A percentile compares a stretch with the other conserved stretches of the same genome.
phyloP scores from a whole-genome alignment of 805 yeast species.

The Yarrowia bubula region DNA sequence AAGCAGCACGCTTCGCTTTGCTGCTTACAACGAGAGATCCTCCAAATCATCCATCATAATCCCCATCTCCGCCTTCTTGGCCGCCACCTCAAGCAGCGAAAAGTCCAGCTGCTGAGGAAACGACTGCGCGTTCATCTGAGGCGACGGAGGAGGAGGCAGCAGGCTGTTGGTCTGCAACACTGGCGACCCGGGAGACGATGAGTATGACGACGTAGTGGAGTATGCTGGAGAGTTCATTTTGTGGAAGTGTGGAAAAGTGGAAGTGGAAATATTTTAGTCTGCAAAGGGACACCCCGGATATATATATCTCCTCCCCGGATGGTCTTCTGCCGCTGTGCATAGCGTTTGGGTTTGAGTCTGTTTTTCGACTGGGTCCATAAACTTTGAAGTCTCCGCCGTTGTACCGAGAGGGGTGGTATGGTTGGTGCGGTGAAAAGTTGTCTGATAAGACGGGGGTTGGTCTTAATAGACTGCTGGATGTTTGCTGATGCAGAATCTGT shows the following conservation, averaged over 20 bases:
- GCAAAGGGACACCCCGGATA: too few species aligned
- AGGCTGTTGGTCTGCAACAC: background rate
- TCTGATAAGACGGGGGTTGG: background rate
- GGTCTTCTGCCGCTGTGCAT: constrained; percentile 22
- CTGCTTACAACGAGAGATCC: constrained; percentile 8
- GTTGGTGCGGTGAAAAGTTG: too few species aligned
- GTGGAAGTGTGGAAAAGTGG: background rate
- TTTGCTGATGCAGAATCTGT: too few species aligned
- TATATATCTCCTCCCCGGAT: constrained; percentile 11
- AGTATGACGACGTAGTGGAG: background rate
- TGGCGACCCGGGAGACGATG: constrained; percentile 4
- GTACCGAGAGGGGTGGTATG: constrained; percentile 13
- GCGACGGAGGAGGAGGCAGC: constrained; percentile 26
- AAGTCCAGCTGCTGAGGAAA: constrained; percentile 28
- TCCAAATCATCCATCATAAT: constrained; percentile 35
- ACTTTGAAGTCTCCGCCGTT: constrained; percentile 5
- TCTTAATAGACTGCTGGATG: too few species aligned
- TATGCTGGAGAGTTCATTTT: constrained; percentile 25
- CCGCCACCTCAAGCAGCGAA: constrained; percentile 39
- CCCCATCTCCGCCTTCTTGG: constrained; percentile 39
- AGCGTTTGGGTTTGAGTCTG: constrained; percentile 1
- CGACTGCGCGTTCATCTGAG: constrained; percentile 6
- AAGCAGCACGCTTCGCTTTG: background rate
- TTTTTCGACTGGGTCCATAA: background rate
- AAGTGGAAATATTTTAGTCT: too few species aligned